Evolutionary conservation across 495 filamentous ascomycete genomes (phyloP).

Genomic region (Penicillium simplicissimum): DNA sequence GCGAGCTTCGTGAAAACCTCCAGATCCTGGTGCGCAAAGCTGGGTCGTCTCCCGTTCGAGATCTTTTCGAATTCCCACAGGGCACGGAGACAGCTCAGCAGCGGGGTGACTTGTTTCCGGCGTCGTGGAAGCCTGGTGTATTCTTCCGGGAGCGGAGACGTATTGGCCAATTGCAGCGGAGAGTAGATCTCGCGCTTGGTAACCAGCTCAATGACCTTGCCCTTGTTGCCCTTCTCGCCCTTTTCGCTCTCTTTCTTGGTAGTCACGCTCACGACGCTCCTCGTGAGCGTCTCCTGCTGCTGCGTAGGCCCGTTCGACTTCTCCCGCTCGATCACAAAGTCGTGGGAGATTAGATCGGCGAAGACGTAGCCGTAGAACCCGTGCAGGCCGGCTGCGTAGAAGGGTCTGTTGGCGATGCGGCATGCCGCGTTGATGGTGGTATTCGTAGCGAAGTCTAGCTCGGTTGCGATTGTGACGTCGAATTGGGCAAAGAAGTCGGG

Average conservation of each 20-base stretch:
- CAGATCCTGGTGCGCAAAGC: conserved; percentile 57
- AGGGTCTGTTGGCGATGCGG: conserved; percentile 69
- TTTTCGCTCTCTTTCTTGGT: conserved; percentile 67
- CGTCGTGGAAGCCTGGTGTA: conserved; percentile 64
- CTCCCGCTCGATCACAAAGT: conserved; percentile 82
- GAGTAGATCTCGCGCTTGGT: conserved; percentile 90
- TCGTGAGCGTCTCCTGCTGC: conserved; percentile 72
- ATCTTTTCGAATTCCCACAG: conserved; percentile 74
- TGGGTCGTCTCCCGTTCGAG: conserved; percentile 55
- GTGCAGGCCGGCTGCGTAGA: conserved; percentile 86
- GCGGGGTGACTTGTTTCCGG: conserved; percentile 72
- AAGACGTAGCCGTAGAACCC: conserved; percentile 96
- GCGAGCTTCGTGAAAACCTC: conserved; percentile 75
- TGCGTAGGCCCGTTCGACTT: conserved; percentile 71
- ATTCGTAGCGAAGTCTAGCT: conserved; percentile 71
- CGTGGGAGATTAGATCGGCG: conserved; percentile 83
- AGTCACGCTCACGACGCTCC: conserved; percentile 68
- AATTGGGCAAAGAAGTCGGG: conserved; percentile 74
- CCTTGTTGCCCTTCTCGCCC: conserved; percentile 1
- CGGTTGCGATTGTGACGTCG: conserved; percentile 88
- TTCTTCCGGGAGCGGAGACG: conserved; percentile 70
- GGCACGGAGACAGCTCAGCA: conserved; percentile 78
- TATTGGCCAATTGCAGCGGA: conserved; percentile 76
- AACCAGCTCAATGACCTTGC: conserved; percentile 79
- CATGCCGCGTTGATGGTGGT: conserved; percentile 80